Base-by-base conservation (phyloP, 768 basidiomycete species). In the Phlegmacium glaucopus region DNA sequence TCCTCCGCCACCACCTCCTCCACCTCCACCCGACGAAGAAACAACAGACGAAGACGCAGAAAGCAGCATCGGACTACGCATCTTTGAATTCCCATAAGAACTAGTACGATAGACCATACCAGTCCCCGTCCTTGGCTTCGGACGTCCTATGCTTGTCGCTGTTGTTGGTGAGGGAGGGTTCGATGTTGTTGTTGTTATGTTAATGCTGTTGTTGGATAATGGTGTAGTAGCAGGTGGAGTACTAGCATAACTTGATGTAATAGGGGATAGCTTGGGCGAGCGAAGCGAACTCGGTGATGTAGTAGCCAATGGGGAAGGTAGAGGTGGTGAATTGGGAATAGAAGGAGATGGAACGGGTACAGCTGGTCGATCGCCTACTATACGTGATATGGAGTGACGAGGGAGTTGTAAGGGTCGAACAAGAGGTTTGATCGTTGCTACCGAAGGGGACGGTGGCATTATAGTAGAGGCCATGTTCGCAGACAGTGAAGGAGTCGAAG, bases 41-140 rank as follows among this genome's bases (percentile, higher is more conserved):
- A 2, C 22, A 22, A 2, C 22, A 2, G 22, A 22, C 32, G 32
- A 11, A 8, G 53, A 45, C 39, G 60, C 39, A 1, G 49, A 43
- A 11, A 59, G 47, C 42, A 41, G 47, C 52, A 60, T 52, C 38
- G 61, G 59, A 17, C 53, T 50, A 12, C 55, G 39, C 48, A 59
- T 57, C 28, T 52, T 53, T 18, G 56, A 50, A n/a, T 6, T 6
- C 15, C 40, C 34, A 4, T 36, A 34, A n/a, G 66, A 65, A 37
- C 61, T 66, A 30, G 68, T 77, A 38, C 77, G 71, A 56, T 86
- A 86, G 30, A 70, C 64, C 83, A 86, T 86, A n/a, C 83, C 83
- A 9, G 83, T 82, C 6, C 83, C 83, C 9, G 78, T 85, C 25
- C 84, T 64, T 9, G 84, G 82, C 51, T 67, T 76, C 15, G 78